Conservation (phyloP, 768 basidiomycete species). For the Naganishia randhawae region DNA sequence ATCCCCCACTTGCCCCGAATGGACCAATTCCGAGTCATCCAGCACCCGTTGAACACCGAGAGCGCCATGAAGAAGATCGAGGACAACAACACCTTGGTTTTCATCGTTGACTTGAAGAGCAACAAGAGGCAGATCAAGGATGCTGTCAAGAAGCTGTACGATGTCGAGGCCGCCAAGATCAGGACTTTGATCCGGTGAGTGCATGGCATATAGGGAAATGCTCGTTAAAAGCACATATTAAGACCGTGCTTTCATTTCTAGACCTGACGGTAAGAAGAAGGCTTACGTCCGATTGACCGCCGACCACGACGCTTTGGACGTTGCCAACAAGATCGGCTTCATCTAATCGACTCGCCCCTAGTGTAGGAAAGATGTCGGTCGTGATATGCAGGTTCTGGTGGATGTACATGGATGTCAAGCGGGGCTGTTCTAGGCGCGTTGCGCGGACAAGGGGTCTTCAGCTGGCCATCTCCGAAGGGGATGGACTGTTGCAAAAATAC, state of each 20-base stretch:
- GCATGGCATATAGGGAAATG: not conserved
- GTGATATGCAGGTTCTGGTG: slow-evolving; percentile 15
- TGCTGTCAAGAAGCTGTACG: slow-evolving; percentile 98
- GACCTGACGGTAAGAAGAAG: slow-evolving; percentile 99
- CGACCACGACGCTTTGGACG: slow-evolving; percentile 94
- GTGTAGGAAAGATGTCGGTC: slow-evolving; percentile 24
- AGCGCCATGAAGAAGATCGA: slow-evolving; percentile 99
- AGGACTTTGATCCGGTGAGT: slow-evolving; percentile 95
- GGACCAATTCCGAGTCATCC: slow-evolving; percentile 94
- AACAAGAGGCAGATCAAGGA: slow-evolving; percentile 99
- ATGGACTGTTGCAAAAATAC: not conserved
- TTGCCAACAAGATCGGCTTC: slow-evolving; percentile 98
- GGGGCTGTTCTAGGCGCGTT: not conserved
- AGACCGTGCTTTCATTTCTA: slow-evolving; percentile 45
- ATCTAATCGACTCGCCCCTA: slow-evolving; percentile 58
- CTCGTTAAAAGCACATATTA: not conserved
- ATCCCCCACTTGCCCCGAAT: slow-evolving; percentile 86
- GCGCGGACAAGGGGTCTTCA: not conserved
- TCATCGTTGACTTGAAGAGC: slow-evolving; percentile 87
- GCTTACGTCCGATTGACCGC: slow-evolving; percentile 91
- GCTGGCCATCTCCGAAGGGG: slow-evolving; percentile 1
- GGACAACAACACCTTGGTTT: slow-evolving; percentile 98
- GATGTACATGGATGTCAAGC: not conserved
- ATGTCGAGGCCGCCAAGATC: slow-evolving; percentile 90
- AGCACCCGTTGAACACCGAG: slow-evolving; percentile 76